A percentile compares a stretch with the other conserved stretches of the same genome.
These are phyloP conservation scores for Colletotrichum sp. DNA, from an alignment of 2,329 filamentous ascomycete genomes.

Conservation along the genomic window DNA sequence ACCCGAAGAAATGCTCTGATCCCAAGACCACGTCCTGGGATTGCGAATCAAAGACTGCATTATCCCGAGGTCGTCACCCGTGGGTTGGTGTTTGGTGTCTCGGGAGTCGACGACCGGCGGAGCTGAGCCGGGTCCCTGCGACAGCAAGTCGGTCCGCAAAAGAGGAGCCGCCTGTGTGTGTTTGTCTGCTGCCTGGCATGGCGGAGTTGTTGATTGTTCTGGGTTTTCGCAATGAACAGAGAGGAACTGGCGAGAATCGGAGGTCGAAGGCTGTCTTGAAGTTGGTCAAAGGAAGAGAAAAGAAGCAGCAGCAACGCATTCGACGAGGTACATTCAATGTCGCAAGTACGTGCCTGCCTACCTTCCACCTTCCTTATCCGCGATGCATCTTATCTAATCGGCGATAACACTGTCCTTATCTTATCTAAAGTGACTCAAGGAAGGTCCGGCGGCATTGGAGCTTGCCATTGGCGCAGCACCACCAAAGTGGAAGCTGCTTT, in stretches of 20 bases:
- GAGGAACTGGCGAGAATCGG: background rate
- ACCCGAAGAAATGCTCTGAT: background rate
- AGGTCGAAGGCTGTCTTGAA: background rate
- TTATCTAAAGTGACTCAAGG: background rate
- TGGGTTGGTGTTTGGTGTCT: constrained; percentile 17
- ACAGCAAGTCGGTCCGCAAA: background rate
- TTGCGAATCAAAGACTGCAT: constrained; percentile 12
- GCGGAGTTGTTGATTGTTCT: background rate
- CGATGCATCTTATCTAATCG: background rate
- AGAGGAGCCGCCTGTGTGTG: background rate
- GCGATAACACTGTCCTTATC: background rate
- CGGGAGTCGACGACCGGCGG: constrained; percentile 3
- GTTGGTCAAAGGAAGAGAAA: background rate
- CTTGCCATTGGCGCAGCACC: constrained; percentile 5
- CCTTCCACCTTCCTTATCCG: background rate
- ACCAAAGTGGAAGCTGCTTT: background rate
- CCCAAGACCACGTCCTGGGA: constrained; percentile 14
- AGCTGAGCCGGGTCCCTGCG: constrained; percentile 4
- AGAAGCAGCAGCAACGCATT: background rate
- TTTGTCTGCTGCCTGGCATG: background rate
- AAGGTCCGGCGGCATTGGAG: background rate
- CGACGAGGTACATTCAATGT: background rate
- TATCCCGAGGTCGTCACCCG: constrained; percentile 10
- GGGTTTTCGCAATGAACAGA: background rate
- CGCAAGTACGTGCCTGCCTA: background rate